Conservation (phyloP, 2,329 filamentous ascomycete genomes). For the Monilinia laxa region DNA sequence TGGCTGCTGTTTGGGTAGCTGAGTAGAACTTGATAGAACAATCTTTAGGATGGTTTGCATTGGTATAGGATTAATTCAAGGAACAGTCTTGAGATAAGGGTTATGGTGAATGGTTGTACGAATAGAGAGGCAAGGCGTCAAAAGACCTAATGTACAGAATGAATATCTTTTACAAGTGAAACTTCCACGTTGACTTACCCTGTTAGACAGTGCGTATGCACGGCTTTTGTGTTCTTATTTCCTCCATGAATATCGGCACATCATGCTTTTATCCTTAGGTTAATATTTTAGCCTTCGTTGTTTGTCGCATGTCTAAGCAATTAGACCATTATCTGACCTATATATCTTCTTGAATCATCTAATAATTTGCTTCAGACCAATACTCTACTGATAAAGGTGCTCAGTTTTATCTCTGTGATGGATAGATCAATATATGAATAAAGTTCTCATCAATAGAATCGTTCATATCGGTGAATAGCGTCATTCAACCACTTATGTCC, state of each 20-base stretch:
- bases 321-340: no score
- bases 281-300: background rate
- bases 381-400: no score
- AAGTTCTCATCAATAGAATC: no score
- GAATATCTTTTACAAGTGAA: background rate
- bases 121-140: background rate
- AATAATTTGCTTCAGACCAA: no score
- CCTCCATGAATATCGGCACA: background rate
- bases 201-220: background rate
- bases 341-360: no score
- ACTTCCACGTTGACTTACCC: background rate
- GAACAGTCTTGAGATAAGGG: background rate
- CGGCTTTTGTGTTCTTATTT: background rate
- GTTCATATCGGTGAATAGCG: no score
- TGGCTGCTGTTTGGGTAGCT: constrained; percentile 94
- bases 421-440: no score
- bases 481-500: no score
- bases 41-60: background rate
- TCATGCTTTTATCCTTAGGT: background rate
- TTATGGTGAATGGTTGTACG: constrained; percentile 3
- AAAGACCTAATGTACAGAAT: background rate
- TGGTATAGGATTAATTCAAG: background rate
- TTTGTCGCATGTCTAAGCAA: background rate
- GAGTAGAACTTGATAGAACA: constrained; percentile 56
- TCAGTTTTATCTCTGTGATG: no score